These are phyloP conservation scores for Misopates orontium DNA, from an alignment of 257 asterid genomes.

Conservation along the genomic window DNA sequence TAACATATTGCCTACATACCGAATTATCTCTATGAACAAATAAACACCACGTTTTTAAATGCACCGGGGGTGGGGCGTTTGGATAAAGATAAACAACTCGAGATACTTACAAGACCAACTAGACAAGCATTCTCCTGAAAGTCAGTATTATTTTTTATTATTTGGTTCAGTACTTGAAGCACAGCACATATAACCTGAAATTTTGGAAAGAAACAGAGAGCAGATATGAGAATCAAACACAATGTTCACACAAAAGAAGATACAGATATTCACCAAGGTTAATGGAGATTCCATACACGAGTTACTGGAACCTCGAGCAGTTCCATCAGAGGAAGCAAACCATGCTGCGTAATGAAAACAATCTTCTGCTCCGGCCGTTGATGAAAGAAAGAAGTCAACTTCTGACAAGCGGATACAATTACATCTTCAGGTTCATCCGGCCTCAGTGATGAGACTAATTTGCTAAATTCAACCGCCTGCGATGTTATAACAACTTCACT, in stretches of 20 bases:
- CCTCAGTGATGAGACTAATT: slow-evolving; percentile 80
- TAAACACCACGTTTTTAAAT: too few species aligned
- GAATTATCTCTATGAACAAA: too few species aligned
- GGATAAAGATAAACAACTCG: too few species aligned
- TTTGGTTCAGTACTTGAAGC: slow-evolving; percentile 87
- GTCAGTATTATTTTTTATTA: slow-evolving; percentile 86
- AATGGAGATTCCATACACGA: slow-evolving; percentile 58
- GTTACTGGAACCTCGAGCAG: slow-evolving; percentile 88
- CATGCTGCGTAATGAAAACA: slow-evolving; percentile 91
- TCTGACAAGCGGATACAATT: slow-evolving; percentile 89
- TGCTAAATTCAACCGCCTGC: slow-evolving; percentile 95
- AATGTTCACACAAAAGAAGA: slow-evolving; percentile 20
- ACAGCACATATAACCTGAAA: slow-evolving; percentile 83
- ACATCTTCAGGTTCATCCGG: slow-evolving; percentile 95
- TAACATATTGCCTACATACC: too few species aligned
- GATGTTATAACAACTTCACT: slow-evolving; percentile 25
- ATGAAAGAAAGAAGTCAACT: slow-evolving; percentile 72
- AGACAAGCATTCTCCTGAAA: slow-evolving; percentile 98
- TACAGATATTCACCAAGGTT: slow-evolving; percentile 25
- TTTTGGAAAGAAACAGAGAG: slow-evolving; percentile 5
- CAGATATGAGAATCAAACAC: background rate
- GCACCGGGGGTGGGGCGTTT: too few species aligned
- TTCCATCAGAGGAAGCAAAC: slow-evolving; percentile 92
- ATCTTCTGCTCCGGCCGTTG: slow-evolving; percentile 91
- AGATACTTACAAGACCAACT: slow-evolving; percentile 85